Base-by-base conservation (phyloP, 495 filamentous ascomycete species). In the Bacidia gigantensis region DNA sequence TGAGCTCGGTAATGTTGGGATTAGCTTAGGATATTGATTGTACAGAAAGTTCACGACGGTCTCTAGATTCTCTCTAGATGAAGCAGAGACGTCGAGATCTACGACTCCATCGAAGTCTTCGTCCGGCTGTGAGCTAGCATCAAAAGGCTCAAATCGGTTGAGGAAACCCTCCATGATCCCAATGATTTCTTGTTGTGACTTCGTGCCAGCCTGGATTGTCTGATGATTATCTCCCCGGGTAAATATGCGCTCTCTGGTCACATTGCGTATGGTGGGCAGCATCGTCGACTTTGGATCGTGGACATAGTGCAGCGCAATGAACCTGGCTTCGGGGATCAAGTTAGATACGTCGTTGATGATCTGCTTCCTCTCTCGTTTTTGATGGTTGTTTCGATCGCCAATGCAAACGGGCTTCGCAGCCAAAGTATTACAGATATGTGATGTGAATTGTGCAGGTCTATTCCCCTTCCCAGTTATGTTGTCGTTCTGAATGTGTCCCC, bases 161-260 rank as follows among this genome's bases (percentile, higher is more conserved):
- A 98, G 70, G 69, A 99, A 99, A 32, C 88, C 87, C 55, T 95
- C 83, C 92, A 99, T 97, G 60, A 99, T 97, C 9, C 79, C 78
- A 21, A 87, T 71, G 29, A 90, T 80, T 62, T 94, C 87, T 12
- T 70, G 65, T 35, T 67, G 65, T 45, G 78, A 69, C 59, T 81
- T 78, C 26, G 75, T 78, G 11, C 79, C 82, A 3, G 90, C 73
- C 53, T 90, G 89, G 59, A 99, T 99, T 11, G 90, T 96, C 64
- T 99, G 92, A 60, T 99, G 92, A 62, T 96, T 97, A 65, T 99
- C 88, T 0, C 92, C 92, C 12, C 92, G 86, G 0, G 75, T 70
- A 21, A 96, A 69, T 0, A 99, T 87, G 11, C 92, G 82, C 42
- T 80, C 72, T 42, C 79, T 81, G 0, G 86, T 94, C n/a, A 87